phyloP scores from a whole-genome alignment of 192 early-diverging fungal species.

The Gonapodya sp. region DNA sequence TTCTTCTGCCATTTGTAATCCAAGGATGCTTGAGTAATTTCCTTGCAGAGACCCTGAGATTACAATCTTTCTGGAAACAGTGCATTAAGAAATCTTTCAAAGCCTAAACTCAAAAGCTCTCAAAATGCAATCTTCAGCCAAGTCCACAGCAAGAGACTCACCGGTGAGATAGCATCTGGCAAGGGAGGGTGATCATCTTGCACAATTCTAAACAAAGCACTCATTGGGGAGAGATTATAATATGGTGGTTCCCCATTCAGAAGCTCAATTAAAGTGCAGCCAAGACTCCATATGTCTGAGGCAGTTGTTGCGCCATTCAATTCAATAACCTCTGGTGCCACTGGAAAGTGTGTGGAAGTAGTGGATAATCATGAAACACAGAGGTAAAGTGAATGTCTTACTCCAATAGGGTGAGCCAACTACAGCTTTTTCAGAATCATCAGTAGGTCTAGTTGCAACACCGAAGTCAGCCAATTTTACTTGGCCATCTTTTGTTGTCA shows the following conservation, averaged over 20 bases:
- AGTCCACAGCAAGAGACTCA: constrained; percentile 14
- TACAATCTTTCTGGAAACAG: constrained; percentile 79
- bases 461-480: constrained; percentile 47
- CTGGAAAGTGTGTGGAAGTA: neutral
- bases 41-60: constrained; percentile 57
- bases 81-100: constrained; percentile 68
- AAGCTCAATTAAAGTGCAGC: constrained; percentile 52
- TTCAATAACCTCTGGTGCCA: constrained; percentile 18
- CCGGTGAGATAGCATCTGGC: constrained; percentile 47
- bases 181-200: constrained; percentile 68
- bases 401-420: constrained; percentile 22
- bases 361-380: neutral
- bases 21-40: constrained; percentile 68
- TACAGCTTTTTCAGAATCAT: constrained; percentile 7
- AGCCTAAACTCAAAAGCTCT: constrained; percentile 24
- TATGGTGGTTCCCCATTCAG: constrained; percentile 62
- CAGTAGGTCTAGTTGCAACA: constrained; percentile 11
- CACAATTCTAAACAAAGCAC: constrained; percentile 59
- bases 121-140: neutral
- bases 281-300: constrained; percentile 48
- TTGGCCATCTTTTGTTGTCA: constrained; percentile 56
- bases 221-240: constrained; percentile 56
- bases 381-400: neutral
- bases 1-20: constrained; percentile 32
- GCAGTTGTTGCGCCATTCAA: constrained; percentile 41